These are phyloP conservation scores for Neofusicoccum umdonicola DNA, from an alignment of 2,329 filamentous ascomycete genomes.

Conservation along the genomic window DNA sequence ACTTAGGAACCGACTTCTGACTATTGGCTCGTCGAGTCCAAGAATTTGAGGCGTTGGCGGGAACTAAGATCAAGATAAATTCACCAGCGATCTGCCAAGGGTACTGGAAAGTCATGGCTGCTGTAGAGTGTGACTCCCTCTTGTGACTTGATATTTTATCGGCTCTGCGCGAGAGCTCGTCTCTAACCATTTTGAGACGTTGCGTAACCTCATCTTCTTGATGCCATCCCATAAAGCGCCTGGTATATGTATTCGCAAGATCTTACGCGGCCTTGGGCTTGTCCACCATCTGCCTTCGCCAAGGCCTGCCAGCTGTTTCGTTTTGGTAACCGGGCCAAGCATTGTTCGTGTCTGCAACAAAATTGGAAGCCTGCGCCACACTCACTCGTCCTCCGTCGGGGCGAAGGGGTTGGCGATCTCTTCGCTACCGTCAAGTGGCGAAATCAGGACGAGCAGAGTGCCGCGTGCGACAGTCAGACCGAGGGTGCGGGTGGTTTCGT, in stretches of 20 bases:
- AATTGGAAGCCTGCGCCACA: neutral
- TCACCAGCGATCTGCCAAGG: neutral
- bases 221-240: neutral
- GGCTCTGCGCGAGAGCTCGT: neutral
- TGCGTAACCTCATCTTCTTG: neutral
- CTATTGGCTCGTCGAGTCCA: neutral
- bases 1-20: neutral
- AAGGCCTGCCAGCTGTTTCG: neutral
- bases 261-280: conserved; percentile 1
- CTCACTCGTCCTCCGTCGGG: conserved; percentile 62
- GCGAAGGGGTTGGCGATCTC: conserved; percentile 93
- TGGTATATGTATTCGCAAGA: conserved; percentile 8
- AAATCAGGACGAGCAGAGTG: conserved; percentile 88
- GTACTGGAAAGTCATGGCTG: neutral
- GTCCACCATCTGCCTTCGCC: neutral
- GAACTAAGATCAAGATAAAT: neutral
- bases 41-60: neutral
- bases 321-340: neutral
- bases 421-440: conserved; percentile 90
- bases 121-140: neutral
- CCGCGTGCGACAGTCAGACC: conserved; percentile 86
- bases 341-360: neutral
- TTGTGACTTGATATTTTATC: neutral
- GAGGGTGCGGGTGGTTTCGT: conserved; percentile 74
- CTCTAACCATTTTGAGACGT: neutral